Percentiles rank a stretch among this genome's conserved stretches.
These are phyloP conservation scores for Solanum hybrid DNA, from an alignment of 305 asterid species.

Conservation along the genomic window DNA sequence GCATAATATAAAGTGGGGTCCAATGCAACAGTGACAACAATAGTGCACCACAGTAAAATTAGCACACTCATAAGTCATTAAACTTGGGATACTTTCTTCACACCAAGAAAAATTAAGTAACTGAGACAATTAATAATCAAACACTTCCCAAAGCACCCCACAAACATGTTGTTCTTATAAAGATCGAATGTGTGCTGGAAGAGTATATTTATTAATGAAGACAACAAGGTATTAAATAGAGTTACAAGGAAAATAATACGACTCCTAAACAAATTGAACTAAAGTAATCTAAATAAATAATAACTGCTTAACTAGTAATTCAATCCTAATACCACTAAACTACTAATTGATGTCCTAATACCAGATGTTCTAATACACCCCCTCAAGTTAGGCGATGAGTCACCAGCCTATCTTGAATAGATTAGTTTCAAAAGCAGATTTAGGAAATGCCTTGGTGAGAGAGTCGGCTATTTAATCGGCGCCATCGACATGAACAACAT, in stretches of 20 bases:
- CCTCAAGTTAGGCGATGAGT: neutral
- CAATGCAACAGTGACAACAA: neutral
- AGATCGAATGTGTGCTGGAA: too few species aligned
- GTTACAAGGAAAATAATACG: too few species aligned
- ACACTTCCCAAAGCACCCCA: neutral
- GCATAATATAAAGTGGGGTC: neutral
- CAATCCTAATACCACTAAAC: too few species aligned
- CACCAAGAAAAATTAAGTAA: neutral
- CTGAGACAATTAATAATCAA: neutral
- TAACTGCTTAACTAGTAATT: too few species aligned
- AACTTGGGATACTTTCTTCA: neutral
- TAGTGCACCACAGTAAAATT: neutral
- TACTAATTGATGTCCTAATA: too few species aligned
- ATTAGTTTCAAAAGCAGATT: neutral
- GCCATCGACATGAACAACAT: neutral
- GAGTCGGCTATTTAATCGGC: neutral
- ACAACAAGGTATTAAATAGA: too few species aligned
- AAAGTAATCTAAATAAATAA: too few species aligned
- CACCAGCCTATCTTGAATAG: neutral
- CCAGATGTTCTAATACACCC: too few species aligned
- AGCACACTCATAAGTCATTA: neutral
- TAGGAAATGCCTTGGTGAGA: neutral
- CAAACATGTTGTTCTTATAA: neutral
- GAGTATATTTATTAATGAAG: too few species aligned
- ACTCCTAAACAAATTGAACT: too few species aligned